These are phyloP conservation scores for Podospora pseudoanserina DNA, from an alignment of 495 filamentous ascomycete species.

Conservation along the genomic window DNA sequence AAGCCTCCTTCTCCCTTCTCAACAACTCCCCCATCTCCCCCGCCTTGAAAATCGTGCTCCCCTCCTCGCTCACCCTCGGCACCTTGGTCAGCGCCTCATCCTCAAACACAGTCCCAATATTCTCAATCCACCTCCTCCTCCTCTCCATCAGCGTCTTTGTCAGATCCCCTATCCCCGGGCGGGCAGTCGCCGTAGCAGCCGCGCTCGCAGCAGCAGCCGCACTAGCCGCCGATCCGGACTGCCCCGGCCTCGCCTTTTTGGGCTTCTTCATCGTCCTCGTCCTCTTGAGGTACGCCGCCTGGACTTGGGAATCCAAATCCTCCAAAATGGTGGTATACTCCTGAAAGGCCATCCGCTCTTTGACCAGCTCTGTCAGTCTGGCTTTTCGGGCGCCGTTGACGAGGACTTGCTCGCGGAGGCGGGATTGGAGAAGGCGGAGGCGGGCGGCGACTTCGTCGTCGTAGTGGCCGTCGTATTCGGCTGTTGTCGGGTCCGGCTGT, in stretches of 20 bases:
- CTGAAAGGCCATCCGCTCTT: constrained; percentile 88
- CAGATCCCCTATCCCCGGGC: constrained; percentile 85
- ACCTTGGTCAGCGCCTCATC: constrained; percentile 55
- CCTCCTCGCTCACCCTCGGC: constrained; percentile 39
- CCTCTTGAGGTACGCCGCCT: constrained; percentile 91
- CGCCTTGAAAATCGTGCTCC: constrained; percentile 60
- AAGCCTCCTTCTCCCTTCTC: constrained; percentile 67
- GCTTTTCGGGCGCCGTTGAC: constrained; percentile 87
- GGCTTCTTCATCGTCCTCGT: constrained; percentile 92
- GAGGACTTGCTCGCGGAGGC: constrained; percentile 75
- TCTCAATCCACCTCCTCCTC: constrained; percentile 78
- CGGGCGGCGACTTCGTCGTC: constrained; percentile 95
- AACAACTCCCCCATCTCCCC: constrained; percentile 51
- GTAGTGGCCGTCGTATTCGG: constrained; percentile 79
- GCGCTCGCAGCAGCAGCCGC: constrained; percentile 46
- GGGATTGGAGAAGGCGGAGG: constrained; percentile 74
- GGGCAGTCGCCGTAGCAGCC: constrained; percentile 54
- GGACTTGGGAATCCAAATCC: constrained; percentile 92
- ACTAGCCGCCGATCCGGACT: constrained; percentile 60
- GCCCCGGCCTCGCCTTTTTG: constrained; percentile 79
- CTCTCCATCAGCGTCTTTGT: constrained; percentile 88
- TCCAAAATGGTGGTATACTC: constrained; percentile 96
- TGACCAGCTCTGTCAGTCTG: constrained; percentile 75
- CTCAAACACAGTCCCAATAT: constrained; percentile 81
- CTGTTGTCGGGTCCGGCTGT: constrained; percentile 30